phyloP scores from a whole-genome alignment of 2,329 filamentous ascomycete species.

The Dactylellina cionopaga region DNA sequence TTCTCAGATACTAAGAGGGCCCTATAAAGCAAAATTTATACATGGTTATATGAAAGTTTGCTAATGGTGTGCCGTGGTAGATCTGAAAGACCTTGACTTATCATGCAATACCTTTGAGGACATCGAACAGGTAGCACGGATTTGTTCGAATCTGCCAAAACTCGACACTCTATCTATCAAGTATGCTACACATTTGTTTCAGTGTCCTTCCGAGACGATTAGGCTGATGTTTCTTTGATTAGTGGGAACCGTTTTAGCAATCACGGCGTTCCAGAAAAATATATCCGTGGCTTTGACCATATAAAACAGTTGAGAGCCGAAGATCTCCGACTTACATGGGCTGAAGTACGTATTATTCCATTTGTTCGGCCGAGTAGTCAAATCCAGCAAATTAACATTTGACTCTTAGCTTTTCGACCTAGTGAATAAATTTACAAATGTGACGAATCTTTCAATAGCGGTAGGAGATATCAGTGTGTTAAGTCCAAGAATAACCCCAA shows the following conservation, averaged over 20 bases:
- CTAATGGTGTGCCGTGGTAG: slow-evolving; percentile 59
- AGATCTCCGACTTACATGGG: slow-evolving; percentile 39
- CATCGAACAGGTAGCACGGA: slow-evolving; percentile 73
- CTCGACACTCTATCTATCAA: slow-evolving; percentile 76
- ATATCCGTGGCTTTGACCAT: slow-evolving; percentile 48
- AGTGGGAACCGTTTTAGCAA: slow-evolving; percentile 44
- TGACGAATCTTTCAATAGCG: slow-evolving; percentile 42
- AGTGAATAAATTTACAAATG: slow-evolving; percentile 34
- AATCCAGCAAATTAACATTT: not conserved
- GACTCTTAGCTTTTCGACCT: slow-evolving; percentile 23
- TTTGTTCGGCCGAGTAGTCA: not conserved
- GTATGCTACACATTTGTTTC: slow-evolving; percentile 62
- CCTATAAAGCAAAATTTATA: too few relatives aligned
- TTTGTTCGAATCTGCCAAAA: slow-evolving; percentile 75
- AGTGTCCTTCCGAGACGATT: not conserved
- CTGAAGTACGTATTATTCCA: slow-evolving; percentile 23
- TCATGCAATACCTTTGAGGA: slow-evolving; percentile 82
- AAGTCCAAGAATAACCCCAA: slow-evolving; percentile 14
- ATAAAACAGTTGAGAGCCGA: slow-evolving; percentile 41
- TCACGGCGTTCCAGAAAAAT: slow-evolving; percentile 13
- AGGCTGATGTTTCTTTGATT: not conserved
- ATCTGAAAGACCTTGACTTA: slow-evolving; percentile 81
- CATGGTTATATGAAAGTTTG: not conserved
- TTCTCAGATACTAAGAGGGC: not conserved
- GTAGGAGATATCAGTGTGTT: slow-evolving; percentile 24